phyloP scores from a whole-genome alignment of 768 basidiomycete genomes.

The Podaxis carcinomalis region DNA sequence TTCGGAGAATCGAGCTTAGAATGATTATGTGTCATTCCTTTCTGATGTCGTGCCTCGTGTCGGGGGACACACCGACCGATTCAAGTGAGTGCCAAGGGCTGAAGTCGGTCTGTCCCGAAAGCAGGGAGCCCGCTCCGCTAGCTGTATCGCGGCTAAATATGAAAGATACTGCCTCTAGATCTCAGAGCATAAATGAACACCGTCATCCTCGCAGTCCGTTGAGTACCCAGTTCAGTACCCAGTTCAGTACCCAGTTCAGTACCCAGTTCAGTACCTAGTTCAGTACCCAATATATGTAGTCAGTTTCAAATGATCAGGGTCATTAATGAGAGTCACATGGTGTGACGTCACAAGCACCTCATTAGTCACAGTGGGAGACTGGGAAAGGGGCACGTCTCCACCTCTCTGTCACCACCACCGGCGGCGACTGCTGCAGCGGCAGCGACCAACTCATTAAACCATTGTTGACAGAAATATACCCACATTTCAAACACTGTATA shows the following conservation, averaged over 20 bases:
- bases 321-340: not conserved
- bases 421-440: conserved; percentile 8
- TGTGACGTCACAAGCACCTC: not conserved
- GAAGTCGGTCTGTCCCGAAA: not conserved
- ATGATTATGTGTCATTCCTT: not conserved
- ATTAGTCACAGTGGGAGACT: conserved; percentile 5
- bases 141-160: not conserved
- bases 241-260: not conserved
- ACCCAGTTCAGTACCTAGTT: not conserved
- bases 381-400: not conserved
- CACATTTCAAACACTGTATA: not conserved
- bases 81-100: not conserved
- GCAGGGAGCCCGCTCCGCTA: not conserved
- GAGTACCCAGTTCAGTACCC: not conserved
- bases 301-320: not conserved
- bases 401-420: conserved; percentile 5
- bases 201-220: conserved; percentile 3
- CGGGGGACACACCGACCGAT: conserved; percentile 1
- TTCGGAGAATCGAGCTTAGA: not conserved
- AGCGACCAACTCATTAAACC: not conserved
- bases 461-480: conserved; percentile 6
- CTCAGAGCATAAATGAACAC: conserved; percentile 1
- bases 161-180: conserved; percentile 1
- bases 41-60: not conserved
- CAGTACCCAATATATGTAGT: too few species aligned